Percentiles rank a stretch among this genome's conserved stretches.
Evolutionary conservation across 139 green algal genomes (phyloP).

Genomic region (Coelastrella sp.): DNA sequence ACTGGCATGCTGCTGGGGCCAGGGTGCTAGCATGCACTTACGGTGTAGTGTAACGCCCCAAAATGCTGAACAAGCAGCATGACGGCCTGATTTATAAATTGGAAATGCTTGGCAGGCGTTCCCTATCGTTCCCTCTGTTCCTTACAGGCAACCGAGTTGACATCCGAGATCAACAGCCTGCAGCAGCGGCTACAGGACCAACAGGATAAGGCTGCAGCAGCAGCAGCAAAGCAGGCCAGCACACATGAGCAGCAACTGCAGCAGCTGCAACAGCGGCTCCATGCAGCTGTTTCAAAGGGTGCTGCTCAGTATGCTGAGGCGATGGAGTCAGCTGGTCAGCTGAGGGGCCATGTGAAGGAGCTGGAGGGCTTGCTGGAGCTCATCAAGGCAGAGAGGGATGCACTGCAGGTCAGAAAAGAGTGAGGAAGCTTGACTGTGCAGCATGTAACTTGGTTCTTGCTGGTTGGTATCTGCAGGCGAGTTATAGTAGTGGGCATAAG

Average conservation of each 20-base stretch:
- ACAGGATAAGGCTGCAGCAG: conserved; percentile 48
- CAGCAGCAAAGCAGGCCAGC: conserved; percentile 19
- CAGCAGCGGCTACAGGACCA: conserved; percentile 36
- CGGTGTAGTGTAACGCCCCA: too few relatives aligned
- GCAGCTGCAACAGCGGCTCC: conserved; percentile 40
- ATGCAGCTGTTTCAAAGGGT: background rate
- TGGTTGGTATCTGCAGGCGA: conserved; percentile 7
- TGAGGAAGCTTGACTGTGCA: background rate
- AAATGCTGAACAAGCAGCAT: too few relatives aligned
- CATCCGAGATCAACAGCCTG: conserved; percentile 38
- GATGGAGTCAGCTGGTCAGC: conserved; percentile 3
- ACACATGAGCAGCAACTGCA: conserved; percentile 14
- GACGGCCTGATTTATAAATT: background rate
- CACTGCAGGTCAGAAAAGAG: conserved; percentile 12
- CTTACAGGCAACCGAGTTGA: conserved; percentile 35
- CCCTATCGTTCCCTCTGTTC: conserved; percentile 17
- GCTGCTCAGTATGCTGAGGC: conserved; percentile 22
- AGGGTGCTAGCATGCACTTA: background rate
- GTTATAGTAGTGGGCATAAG: too few relatives aligned
- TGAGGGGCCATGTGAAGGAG: conserved; percentile 20
- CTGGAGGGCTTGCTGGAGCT: background rate
- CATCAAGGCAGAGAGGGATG: conserved; percentile 24
- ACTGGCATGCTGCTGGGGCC: background rate
- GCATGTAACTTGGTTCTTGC: too few relatives aligned
- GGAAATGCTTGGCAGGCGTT: background rate